These are phyloP conservation scores for Irineochytrium annulatum DNA, from an alignment of 192 early-diverging fungal genomes.

Conservation along the genomic window DNA sequence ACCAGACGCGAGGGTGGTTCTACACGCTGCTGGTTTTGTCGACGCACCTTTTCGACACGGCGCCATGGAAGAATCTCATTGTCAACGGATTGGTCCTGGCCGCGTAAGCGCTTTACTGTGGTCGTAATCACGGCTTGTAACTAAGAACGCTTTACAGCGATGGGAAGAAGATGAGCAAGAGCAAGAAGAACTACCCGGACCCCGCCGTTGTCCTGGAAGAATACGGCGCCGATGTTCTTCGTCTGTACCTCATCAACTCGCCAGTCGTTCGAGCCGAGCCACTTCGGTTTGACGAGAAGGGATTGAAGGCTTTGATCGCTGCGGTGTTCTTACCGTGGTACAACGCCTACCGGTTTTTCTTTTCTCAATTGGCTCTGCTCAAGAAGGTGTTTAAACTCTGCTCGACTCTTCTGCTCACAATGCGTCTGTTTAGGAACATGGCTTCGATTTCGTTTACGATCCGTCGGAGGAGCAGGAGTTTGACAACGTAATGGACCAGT, in stretches of 20 bases:
- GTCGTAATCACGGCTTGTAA: neutral
- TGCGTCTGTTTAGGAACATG: conserved; percentile 46
- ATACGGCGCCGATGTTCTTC: conserved; percentile 92
- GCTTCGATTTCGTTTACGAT: conserved; percentile 77
- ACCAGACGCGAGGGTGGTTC: conserved; percentile 99
- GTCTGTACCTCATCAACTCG: conserved; percentile 94
- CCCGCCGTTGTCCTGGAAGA: conserved; percentile 74
- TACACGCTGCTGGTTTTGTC: conserved; percentile 97
- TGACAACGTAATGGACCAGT: conserved; percentile 94
- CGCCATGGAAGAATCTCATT: conserved; percentile 97
- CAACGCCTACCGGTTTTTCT: conserved; percentile 97
- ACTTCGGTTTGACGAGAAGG: conserved; percentile 93
- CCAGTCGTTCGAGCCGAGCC: conserved; percentile 96
- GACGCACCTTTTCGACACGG: conserved; percentile 89
- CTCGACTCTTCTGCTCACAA: neutral
- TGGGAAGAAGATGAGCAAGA: conserved; percentile 99
- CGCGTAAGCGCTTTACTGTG: conserved; percentile 37
- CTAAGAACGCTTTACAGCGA: conserved; percentile 50
- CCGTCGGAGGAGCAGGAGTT: conserved; percentile 57
- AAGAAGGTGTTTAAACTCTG: conserved; percentile 65
- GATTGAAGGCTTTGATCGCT: conserved; percentile 91
- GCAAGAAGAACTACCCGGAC: conserved; percentile 97
- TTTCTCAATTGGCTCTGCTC: conserved; percentile 79
- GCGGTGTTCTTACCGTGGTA: conserved; percentile 98
- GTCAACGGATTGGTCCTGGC: conserved; percentile 95